These are phyloP conservation scores for Phialophora verrucosa DNA, from an alignment of 2,329 filamentous ascomycete genomes.

Conservation along the genomic window DNA sequence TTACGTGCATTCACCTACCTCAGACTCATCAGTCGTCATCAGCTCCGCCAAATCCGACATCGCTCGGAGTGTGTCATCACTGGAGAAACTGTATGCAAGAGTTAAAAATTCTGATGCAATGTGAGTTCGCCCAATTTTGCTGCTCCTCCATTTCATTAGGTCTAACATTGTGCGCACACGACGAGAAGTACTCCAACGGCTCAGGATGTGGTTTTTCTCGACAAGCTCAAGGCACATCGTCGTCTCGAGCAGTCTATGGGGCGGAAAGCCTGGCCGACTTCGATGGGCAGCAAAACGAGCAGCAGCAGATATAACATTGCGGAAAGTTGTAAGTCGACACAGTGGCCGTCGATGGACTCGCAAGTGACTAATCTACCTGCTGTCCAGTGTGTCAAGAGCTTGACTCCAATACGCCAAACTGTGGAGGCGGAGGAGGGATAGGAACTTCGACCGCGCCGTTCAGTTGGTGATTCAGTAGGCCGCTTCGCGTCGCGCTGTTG, in stretches of 20 bases:
- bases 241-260: neutral
- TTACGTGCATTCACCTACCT: neutral
- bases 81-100: neutral
- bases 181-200: neutral
- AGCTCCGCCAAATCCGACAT: neutral
- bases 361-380: neutral
- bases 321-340: neutral
- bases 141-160: neutral
- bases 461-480: neutral
- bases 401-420: neutral
- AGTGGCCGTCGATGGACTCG: neutral
- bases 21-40: neutral
- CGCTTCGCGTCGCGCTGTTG: neutral
- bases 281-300: neutral
- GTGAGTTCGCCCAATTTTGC: neutral
- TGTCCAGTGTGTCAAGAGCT: neutral
- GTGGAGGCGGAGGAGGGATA: neutral
- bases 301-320: neutral
- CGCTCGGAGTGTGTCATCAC: neutral
- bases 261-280: neutral
- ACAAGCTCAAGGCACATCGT: neutral
- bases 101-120: neutral
- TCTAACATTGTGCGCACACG: neutral
- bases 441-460: neutral
- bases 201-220: neutral